Evolutionary conservation across 1,139 yeast species (phyloP).

Genomic region (Candida tropicalis): DNA sequence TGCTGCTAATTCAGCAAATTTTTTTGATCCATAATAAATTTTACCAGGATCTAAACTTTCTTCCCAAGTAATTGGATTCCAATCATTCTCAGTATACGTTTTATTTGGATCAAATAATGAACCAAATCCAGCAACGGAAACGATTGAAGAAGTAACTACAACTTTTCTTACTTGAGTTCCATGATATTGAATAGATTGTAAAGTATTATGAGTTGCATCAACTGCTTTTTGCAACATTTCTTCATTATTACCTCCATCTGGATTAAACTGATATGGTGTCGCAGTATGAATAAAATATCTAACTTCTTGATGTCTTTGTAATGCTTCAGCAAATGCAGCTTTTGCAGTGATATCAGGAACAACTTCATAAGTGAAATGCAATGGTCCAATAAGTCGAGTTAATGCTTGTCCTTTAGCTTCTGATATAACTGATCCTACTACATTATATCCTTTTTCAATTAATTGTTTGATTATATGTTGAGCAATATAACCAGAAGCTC

Average conservation of each 20-base stretch:
- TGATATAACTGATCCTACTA: conserved; percentile 30
- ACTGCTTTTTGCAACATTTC: conserved; percentile 35
- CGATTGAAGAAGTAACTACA: conserved; percentile 32
- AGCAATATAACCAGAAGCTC: conserved; percentile 59
- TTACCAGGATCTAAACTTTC: conserved; percentile 19
- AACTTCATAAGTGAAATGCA: conserved; percentile 39
- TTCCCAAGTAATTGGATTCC: conserved; percentile 43
- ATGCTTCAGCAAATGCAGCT: conserved; percentile 55
- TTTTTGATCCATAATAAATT: conserved; percentile 37
- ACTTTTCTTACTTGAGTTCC: conserved; percentile 29
- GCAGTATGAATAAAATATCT: conserved; percentile 53
- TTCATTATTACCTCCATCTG: conserved; percentile 26
- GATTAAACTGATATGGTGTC: conserved; percentile 25
- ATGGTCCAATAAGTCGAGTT: conserved; percentile 33
- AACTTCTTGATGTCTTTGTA: conserved; percentile 49
- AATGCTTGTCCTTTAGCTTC: conserved; percentile 25
- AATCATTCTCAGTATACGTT: conserved; percentile 29
- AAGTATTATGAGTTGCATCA: conserved; percentile 32
- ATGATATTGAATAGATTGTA: conserved; percentile 23
- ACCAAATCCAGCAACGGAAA: conserved; percentile 22
- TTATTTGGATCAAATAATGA: conserved; percentile 14
- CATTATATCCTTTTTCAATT: conserved; percentile 24
- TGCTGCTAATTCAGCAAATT: conserved; percentile 41
- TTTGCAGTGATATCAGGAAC: conserved; percentile 50
- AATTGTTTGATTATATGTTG: conserved; percentile 32